Evolutionary conservation across 331 rosid species (phyloP).

Genomic region (Erythrophleum ivorense): DNA sequence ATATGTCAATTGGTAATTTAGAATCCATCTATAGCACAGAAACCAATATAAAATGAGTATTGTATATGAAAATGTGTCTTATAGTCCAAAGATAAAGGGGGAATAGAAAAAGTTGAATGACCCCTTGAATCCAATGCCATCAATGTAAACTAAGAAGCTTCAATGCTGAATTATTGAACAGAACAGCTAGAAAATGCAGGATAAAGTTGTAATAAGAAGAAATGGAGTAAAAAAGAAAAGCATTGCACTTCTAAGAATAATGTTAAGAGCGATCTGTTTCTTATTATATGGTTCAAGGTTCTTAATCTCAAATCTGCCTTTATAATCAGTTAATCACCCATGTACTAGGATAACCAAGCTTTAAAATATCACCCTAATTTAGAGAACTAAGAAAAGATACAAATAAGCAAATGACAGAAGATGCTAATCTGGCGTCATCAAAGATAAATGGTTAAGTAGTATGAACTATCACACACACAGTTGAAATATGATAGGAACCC

Average conservation of each 20-base stretch:
- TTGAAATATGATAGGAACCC: too few relatives aligned
- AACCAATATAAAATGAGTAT: constrained; percentile 27
- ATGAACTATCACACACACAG: too few relatives aligned
- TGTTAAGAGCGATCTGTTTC: neutral
- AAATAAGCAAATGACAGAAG: neutral
- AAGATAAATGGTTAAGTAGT: neutral
- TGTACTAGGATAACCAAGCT: neutral
- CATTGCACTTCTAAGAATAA: constrained; percentile 7
- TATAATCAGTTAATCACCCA: neutral
- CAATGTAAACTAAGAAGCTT: neutral
- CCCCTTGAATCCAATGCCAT: neutral
- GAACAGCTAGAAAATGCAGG: neutral
- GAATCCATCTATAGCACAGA: constrained; percentile 78
- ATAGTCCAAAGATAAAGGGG: neutral
- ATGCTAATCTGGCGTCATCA: constrained; percentile 3
- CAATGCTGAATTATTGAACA: constrained; percentile 11
- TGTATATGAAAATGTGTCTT: neutral
- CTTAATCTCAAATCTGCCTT: constrained; percentile 1
- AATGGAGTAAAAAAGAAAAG: constrained; percentile 7
- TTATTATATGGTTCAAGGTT: constrained; percentile 15
- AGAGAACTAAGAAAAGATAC: neutral
- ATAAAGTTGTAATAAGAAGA: constrained; percentile 12
- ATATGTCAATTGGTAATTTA: constrained; percentile 77
- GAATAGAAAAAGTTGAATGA: neutral
- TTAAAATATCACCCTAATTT: constrained; percentile 1